Percentiles rank a stretch among this genome's conserved stretches.
Evolutionary conservation across 441 rosid species (phyloP).

Genomic region (Euphorbia schlechtendalii): DNA sequence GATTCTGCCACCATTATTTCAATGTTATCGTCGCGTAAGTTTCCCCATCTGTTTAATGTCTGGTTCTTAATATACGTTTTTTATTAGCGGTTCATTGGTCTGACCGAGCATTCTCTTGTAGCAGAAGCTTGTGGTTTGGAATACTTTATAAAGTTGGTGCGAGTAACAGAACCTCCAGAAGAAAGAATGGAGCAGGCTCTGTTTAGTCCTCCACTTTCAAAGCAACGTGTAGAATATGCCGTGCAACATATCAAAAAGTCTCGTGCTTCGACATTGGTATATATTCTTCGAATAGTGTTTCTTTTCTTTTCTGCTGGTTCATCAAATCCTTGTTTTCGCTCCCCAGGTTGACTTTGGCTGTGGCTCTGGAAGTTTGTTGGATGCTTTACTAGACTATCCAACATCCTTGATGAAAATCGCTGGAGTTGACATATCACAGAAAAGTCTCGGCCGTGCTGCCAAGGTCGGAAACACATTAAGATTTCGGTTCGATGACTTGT

Average conservation of each 20-base stretch:
- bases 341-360: conserved; percentile 89
- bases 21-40: conserved; percentile 58
- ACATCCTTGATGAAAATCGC: conserved; percentile 63
- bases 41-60: conserved; percentile 8
- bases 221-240: conserved; percentile 93
- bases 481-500: neutral
- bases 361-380: conserved; percentile 89
- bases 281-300: conserved; percentile 13
- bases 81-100: conserved; percentile 5
- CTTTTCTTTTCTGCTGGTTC: conserved; percentile 10
- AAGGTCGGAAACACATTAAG: conserved; percentile 42
- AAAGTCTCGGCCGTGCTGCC: conserved; percentile 85
- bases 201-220: conserved; percentile 92
- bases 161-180: conserved; percentile 70
- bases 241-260: conserved; percentile 69
- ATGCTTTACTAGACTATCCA: conserved; percentile 72
- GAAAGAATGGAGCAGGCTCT: conserved; percentile 96
- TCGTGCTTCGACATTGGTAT: conserved; percentile 66
- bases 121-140: conserved; percentile 49
- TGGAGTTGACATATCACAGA: conserved; percentile 80
- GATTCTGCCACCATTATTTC: conserved; percentile 40
- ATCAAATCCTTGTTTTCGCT: conserved; percentile 4
- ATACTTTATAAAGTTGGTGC: conserved; percentile 47
- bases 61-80: neutral
- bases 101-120: conserved; percentile 16